Percentiles rank a stretch among this genome's conserved stretches.
Evolutionary conservation across 768 basidiomycete species (phyloP).

Genomic region (Mycena vulgaris): DNA sequence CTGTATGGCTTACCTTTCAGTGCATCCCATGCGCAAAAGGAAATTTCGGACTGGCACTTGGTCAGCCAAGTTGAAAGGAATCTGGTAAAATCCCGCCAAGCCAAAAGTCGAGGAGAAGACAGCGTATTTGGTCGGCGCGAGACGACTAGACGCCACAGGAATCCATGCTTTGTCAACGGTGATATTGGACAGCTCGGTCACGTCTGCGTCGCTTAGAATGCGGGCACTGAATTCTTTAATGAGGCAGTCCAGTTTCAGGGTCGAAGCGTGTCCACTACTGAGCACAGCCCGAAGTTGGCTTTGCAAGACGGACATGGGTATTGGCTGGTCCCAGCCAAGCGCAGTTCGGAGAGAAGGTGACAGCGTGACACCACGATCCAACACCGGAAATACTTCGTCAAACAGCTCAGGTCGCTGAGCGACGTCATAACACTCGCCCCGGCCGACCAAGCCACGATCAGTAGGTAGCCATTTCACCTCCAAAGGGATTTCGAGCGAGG

Average conservation of each 20-base stretch:
- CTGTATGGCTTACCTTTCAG: slow-evolving; percentile 46
- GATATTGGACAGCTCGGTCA: slow-evolving; percentile 16
- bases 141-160: slow-evolving; percentile 36
- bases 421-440: slow-evolving; percentile 50
- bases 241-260: slow-evolving; percentile 35
- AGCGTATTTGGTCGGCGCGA: slow-evolving; percentile 47
- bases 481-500: slow-evolving; percentile 30
- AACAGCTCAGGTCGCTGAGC: slow-evolving; percentile 49
- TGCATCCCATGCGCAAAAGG: slow-evolving; percentile 56
- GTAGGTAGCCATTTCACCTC: slow-evolving; percentile 58
- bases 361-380: slow-evolving; percentile 45
- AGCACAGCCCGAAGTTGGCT: slow-evolving; percentile 50
- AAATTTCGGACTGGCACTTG: slow-evolving; percentile 28
- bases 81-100: slow-evolving; percentile 41
- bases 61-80: slow-evolving; percentile 37
- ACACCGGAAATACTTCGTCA: slow-evolving; percentile 55
- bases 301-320: slow-evolving; percentile 48
- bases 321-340: slow-evolving; percentile 58
- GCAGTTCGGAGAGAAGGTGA: slow-evolving; percentile 47
- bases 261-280: slow-evolving; percentile 23
- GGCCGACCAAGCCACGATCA: slow-evolving; percentile 47
- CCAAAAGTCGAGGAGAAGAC: slow-evolving; percentile 38
- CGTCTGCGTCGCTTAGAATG: slow-evolving; percentile 26
- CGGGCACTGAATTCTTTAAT: slow-evolving; percentile 37
- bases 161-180: slow-evolving; percentile 34